Percentiles rank a stretch among this genome's conserved stretches.
These are phyloP conservation scores for Capronia americana DNA, from an alignment of 2,329 filamentous ascomycete genomes.

Conservation along the genomic window DNA sequence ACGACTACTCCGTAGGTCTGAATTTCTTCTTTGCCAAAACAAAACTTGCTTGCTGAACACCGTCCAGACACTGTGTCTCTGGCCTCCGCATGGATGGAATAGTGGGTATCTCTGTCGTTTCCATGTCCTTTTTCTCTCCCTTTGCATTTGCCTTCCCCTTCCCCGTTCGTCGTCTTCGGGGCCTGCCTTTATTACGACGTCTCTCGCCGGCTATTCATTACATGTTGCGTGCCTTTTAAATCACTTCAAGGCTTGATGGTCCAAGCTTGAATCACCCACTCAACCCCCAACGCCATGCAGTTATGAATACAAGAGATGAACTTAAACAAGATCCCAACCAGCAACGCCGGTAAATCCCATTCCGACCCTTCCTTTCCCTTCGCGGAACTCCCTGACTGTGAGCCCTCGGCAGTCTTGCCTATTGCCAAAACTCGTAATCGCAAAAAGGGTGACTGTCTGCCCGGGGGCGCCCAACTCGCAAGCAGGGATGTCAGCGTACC, in stretches of 20 bases:
- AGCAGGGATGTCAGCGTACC: slow-evolving; percentile 76
- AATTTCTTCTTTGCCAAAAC: too few relatives aligned
- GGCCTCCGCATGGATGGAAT: background rate
- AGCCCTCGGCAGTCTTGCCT: slow-evolving; percentile 60
- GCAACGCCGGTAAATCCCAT: slow-evolving; percentile 60
- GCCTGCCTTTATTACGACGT: background rate
- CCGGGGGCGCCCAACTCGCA: slow-evolving; percentile 71
- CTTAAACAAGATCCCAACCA: slow-evolving; percentile 60
- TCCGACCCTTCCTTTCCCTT: slow-evolving; percentile 54
- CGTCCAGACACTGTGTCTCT: too few relatives aligned
- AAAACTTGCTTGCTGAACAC: too few relatives aligned
- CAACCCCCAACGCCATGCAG: slow-evolving; percentile 10
- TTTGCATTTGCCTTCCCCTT: background rate
- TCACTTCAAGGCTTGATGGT: background rate
- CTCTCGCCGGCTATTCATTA: background rate
- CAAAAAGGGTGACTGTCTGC: slow-evolving; percentile 69
- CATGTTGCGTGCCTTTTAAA: background rate
- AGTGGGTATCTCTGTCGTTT: slow-evolving; percentile 4
- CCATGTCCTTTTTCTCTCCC: background rate
- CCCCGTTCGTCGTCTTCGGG: background rate
- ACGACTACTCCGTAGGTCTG: too few relatives aligned
- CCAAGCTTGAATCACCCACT: background rate
- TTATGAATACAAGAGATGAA: background rate
- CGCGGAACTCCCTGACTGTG: slow-evolving; percentile 55
- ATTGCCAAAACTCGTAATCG: slow-evolving; percentile 62